Evolutionary conservation across 495 filamentous ascomycete species (phyloP).

Genomic region (Penicillium steckii): DNA sequence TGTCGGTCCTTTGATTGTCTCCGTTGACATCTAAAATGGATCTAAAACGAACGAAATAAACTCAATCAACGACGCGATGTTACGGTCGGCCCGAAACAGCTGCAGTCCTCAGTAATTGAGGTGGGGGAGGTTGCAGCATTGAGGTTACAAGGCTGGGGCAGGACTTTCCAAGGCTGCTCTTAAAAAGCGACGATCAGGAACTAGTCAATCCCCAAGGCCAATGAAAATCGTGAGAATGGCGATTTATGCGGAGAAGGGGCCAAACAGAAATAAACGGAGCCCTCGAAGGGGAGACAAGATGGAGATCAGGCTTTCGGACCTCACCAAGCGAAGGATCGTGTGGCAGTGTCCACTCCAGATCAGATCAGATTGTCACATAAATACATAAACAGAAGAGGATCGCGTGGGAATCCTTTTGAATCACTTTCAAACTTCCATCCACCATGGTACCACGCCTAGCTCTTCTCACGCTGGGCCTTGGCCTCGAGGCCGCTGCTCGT

Average conservation of each 20-base stretch:
- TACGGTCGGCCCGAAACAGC: neutral
- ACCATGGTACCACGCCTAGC: neutral
- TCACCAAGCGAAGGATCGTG: neutral
- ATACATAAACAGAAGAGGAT: neutral
- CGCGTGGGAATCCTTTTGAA: neutral
- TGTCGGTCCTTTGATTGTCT: neutral
- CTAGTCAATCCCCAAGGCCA: neutral
- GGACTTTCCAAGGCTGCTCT: neutral
- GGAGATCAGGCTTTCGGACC: neutral
- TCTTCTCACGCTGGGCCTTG: constrained; percentile 4
- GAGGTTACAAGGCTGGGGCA: constrained; percentile 1
- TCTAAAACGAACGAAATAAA: neutral
- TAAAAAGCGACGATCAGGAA: neutral
- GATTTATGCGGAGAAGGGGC: neutral
- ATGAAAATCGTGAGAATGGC: neutral
- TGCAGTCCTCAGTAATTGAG: neutral
- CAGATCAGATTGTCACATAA: too few species aligned
- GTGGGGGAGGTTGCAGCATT: neutral
- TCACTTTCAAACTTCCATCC: neutral
- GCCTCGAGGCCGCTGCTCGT: constrained; percentile 4
- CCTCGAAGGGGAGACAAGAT: too few species aligned
- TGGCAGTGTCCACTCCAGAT: neutral
- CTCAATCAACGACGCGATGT: neutral
- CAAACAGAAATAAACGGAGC: neutral
- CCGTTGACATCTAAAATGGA: neutral